Conservation (phyloP, 257 asterid genomes). For the Parsonsia alboflavescens region DNA sequence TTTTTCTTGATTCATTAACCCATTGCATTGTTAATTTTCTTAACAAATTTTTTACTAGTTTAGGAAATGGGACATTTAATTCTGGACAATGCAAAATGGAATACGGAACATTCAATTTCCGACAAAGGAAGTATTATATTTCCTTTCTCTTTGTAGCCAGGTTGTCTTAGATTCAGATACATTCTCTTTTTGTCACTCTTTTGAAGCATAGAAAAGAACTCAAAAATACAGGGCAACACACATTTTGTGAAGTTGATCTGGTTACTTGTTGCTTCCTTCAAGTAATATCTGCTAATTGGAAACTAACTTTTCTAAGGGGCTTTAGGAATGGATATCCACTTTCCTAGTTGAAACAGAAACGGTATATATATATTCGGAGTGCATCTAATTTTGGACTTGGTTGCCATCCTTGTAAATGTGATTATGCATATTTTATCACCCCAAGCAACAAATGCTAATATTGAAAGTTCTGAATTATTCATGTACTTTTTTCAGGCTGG, state of each 20-base stretch:
- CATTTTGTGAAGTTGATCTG: background rate
- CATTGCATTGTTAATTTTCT: too few relatives aligned
- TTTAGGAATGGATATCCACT: background rate
- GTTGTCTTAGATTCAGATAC: background rate
- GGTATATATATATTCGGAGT: background rate
- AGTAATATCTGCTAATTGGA: background rate
- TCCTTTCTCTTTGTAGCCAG: background rate
- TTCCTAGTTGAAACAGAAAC: background rate
- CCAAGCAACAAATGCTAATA: background rate
- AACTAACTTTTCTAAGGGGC: background rate
- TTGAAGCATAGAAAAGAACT: background rate
- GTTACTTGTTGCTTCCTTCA: background rate
- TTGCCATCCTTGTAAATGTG: background rate
- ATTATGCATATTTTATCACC: background rate
- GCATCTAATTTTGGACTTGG: background rate
- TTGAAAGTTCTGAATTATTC: slow-evolving; percentile 2
- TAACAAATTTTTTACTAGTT: too few relatives aligned
- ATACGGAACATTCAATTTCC: too few relatives aligned
- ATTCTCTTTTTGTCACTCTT: background rate
- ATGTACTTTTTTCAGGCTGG: slow-evolving; percentile 59
- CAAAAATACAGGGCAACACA: background rate
- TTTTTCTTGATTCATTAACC: too few relatives aligned
- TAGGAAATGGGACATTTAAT: too few relatives aligned
- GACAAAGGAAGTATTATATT: too few relatives aligned
- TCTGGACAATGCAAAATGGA: too few relatives aligned